Conservation (phyloP, 306 rosid species). For the Nissolia schottii region DNA sequence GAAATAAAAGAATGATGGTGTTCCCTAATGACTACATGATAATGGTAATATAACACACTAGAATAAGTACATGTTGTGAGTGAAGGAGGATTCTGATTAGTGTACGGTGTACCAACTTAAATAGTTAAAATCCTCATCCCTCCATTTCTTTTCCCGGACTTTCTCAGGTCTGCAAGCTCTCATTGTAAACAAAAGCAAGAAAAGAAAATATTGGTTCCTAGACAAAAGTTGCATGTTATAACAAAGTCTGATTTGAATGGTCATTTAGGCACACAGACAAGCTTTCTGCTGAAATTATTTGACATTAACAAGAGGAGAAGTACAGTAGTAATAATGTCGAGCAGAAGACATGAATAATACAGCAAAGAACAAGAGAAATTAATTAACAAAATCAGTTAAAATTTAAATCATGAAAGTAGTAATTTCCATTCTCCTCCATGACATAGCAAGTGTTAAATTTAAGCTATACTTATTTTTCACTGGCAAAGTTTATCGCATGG, state of each 20-base stretch:
- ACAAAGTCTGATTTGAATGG: neutral
- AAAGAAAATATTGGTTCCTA: neutral
- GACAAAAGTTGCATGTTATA: neutral
- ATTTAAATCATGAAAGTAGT: neutral
- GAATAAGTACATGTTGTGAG: neutral
- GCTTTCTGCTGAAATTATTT: neutral
- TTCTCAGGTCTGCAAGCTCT: neutral
- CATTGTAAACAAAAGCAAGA: neutral
- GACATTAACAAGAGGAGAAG: neutral
- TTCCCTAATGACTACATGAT: neutral
- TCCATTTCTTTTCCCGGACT: neutral
- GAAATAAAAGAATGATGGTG: neutral
- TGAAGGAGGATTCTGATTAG: neutral
- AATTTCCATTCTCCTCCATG: neutral
- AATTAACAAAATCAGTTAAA: neutral
- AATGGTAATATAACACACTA: neutral
- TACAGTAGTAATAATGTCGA: neutral
- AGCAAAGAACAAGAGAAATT: neutral
- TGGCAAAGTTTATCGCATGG: neutral
- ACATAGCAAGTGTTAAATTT: neutral
- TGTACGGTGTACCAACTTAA: neutral
- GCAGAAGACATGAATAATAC: neutral
- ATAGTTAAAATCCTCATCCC: neutral
- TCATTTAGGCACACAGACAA: neutral
- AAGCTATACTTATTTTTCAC: neutral